Evolutionary conservation across 2,329 filamentous ascomycete genomes (phyloP).

Genomic region (Periconia sp.): DNA sequence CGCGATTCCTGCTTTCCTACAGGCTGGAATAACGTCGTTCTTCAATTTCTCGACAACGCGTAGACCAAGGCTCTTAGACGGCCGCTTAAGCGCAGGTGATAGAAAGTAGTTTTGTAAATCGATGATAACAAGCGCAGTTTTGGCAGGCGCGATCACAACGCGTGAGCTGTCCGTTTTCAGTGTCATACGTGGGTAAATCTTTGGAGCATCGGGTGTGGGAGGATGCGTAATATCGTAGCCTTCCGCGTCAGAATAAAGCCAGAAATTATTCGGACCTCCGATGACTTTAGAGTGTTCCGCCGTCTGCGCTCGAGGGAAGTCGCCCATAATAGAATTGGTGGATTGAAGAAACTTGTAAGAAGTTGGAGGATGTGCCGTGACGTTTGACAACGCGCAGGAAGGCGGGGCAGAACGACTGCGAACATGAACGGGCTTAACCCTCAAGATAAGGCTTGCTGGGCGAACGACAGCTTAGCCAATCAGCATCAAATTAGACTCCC

Average conservation of each 20-base stretch:
- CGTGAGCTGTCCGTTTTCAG: conserved; percentile 4
- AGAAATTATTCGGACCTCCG: no score
- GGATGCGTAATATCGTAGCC: conserved; percentile 16
- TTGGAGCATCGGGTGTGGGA: conserved; percentile 4
- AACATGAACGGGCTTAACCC: no score
- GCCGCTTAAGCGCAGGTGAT: conserved; percentile 42
- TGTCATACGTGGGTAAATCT: conserved; percentile 6
- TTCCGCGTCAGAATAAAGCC: conserved; percentile 7
- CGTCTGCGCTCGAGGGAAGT: no score
- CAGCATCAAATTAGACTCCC: no score
- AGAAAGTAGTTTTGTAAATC: conserved; percentile 64
- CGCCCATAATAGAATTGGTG: no score
- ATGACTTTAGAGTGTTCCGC: no score
- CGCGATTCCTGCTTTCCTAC: not conserved
- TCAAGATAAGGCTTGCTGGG: no score
- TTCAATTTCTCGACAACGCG: not conserved
- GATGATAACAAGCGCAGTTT: conserved; percentile 57
- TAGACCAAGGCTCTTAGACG: not conserved
- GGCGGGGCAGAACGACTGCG: no score
- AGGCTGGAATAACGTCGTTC: not conserved
- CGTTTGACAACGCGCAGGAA: no score
- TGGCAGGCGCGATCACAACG: conserved; percentile 43
- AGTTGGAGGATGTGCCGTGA: no score
- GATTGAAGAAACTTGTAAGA: no score
- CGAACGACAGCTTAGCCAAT: no score